Base-by-base conservation (phyloP, 2,329 filamentous ascomycete genomes). In the Venturia asperata region DNA sequence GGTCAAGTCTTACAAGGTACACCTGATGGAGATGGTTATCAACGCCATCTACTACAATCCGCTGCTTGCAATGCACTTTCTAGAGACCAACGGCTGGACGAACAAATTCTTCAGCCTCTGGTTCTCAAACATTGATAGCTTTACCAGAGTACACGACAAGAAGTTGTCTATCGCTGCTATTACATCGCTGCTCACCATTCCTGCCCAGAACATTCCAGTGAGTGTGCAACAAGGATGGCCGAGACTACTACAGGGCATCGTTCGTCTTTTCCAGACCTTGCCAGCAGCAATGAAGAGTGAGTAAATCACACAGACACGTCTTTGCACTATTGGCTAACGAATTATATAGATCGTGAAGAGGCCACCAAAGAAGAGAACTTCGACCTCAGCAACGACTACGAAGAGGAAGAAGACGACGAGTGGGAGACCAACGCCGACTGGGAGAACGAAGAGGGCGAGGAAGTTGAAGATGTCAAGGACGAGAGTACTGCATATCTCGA, bases 61-160 rank as follows among this genome's bases (percentile, higher is more conserved):
- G 1, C 78, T 88, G 56, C 82, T 97, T 67, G 85, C 92, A 30
- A 83, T 99, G 27, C 88, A 92, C 68, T 86, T 96, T 45, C 83
- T 99, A n/a, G 94, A 99, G 79, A 79, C 83, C 64, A 93, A 95
- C 72, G 88, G 86, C 67, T 97, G 92, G 93, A 97, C 94, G 7
- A 97, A 97, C 79, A 95, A 95, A 74, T 99, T 99, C 80, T 99
- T 99, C 81, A 96, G 91, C 77, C 80, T 95, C 66, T 99, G 94
- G 94, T 99, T 99, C 77, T 91, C 91, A 52, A 95, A 88, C 78
- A 99, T 99, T 79, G 89, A 96, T 68, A 88, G 86, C 72, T 97
- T 99, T 79, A 90, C 86, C 63, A 85, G 94, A 52, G 94, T 99
- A 2, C 94, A 99, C 75, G 94, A 99, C 81, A 99, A 99, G 85